Evolutionary conservation across 1,139 yeast species (phyloP).

Genomic region (Schwanniomyces etchellsii): DNA sequence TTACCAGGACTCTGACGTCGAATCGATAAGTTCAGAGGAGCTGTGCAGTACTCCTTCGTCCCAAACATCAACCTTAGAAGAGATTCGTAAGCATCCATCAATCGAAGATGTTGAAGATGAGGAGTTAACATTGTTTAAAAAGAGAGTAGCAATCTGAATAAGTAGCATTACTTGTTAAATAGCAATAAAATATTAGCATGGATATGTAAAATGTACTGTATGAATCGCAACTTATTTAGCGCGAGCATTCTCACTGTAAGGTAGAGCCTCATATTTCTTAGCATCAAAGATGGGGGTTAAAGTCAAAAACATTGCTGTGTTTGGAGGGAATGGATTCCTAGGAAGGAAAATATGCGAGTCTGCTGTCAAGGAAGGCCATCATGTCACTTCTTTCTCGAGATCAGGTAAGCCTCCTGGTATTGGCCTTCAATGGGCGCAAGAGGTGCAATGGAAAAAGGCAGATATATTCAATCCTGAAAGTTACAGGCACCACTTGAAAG

Average conservation of each 20-base stretch:
- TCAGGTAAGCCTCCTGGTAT: conserved; percentile 52
- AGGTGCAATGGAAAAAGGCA: conserved; percentile 66
- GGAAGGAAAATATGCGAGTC: conserved; percentile 68
- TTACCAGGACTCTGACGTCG: too few relatives aligned
- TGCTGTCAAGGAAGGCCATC: conserved; percentile 58
- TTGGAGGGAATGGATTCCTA: conserved; percentile 86
- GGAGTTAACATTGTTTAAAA: conserved; percentile 25
- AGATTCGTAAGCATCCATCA: conserved; percentile 22
- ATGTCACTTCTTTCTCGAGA: conserved; percentile 58
- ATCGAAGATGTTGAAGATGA: conserved; percentile 31
- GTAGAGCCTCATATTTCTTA: too few relatives aligned
- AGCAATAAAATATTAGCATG: conserved; percentile 1
- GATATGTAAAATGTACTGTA: too few relatives aligned
- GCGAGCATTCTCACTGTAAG: too few relatives aligned
- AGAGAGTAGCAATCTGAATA: conserved; percentile 13
- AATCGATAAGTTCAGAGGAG: too few relatives aligned
- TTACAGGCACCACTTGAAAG: conserved; percentile 41
- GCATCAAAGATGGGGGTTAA: too few relatives aligned
- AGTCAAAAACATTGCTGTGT: conserved; percentile 48
- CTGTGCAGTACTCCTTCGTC: too few relatives aligned
- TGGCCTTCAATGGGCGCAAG: conserved; percentile 39
- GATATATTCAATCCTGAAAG: conserved; percentile 62
- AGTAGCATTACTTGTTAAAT: not conserved
- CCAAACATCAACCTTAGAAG: too few relatives aligned
- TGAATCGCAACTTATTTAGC: too few relatives aligned